phyloP scores from a whole-genome alignment of 257 asterid species.

The Solanum habrochaites region DNA sequence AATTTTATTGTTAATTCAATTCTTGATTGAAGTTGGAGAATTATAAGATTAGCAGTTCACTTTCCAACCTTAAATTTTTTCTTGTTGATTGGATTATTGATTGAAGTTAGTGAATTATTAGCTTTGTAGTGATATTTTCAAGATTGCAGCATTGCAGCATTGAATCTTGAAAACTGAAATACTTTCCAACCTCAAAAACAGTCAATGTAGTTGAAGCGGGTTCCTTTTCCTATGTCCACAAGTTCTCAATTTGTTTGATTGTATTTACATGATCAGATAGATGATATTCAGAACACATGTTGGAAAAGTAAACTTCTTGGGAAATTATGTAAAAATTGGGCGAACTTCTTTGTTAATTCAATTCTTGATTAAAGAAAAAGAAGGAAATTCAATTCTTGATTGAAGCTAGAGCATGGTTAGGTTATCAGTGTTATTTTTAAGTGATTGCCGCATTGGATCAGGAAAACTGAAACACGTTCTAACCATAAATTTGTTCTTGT shows the following conservation, averaged over 20 bases:
- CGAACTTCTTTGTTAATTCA: not conserved
- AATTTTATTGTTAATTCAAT: too few relatives aligned
- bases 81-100: not conserved
- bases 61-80: too few relatives aligned
- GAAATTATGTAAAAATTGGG: not conserved
- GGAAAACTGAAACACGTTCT: not conserved
- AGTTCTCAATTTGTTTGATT: too few relatives aligned
- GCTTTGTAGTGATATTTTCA: not conserved
- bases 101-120: not conserved
- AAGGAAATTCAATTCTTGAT: not conserved
- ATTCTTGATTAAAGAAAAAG: not conserved
- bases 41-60: too few relatives aligned
- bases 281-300: not conserved
- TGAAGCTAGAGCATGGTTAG: not conserved
- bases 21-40: too few relatives aligned
- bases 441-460: not conserved
- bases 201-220: too few relatives aligned
- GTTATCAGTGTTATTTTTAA: not conserved
- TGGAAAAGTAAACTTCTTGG: not conserved
- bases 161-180: not conserved
- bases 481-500: not conserved
- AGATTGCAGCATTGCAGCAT: too few relatives aligned
- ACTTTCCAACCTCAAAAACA: not conserved
- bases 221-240: too few relatives aligned
- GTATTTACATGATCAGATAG: not conserved